Evolutionary conservation across 768 basidiomycete species (phyloP).

Genomic region (Artomyces pyxidatus): DNA sequence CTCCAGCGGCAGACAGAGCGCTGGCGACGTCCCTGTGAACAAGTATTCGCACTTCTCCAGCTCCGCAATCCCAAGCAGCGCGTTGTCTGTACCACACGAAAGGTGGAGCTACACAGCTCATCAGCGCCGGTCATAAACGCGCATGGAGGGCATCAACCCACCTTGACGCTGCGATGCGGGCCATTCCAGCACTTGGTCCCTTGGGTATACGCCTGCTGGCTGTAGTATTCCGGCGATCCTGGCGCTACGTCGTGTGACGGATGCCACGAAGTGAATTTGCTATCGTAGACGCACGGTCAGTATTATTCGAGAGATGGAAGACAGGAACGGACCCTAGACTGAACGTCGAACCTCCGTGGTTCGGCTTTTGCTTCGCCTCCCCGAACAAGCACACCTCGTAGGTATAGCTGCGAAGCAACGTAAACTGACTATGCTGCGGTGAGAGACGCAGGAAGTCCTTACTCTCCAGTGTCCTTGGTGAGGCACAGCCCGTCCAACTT

Average conservation of each 20-base stretch:
- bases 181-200: slow-evolving; percentile 97
- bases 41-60: slow-evolving; percentile 96
- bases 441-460: slow-evolving; percentile 27
- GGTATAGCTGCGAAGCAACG: slow-evolving; percentile 55
- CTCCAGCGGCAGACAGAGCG: slow-evolving; percentile 61
- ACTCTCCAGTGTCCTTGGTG: slow-evolving; percentile 85
- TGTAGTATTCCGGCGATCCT: slow-evolving; percentile 70
- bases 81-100: slow-evolving; percentile 81
- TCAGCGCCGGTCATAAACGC: too few relatives aligned
- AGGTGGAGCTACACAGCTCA: slow-evolving; percentile 81
- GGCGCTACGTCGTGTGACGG: slow-evolving; percentile 41
- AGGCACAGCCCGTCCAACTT: slow-evolving; percentile 82
- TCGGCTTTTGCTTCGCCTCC: slow-evolving; percentile 81
- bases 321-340: slow-evolving; percentile 67
- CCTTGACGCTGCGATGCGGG: slow-evolving; percentile 78
- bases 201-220: slow-evolving; percentile 70
- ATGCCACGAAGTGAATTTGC: slow-evolving; percentile 80
- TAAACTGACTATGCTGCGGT: not conserved
- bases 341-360: slow-evolving; percentile 63
- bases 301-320: not conserved
- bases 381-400: slow-evolving; percentile 93
- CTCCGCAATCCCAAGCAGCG: slow-evolving; percentile 69
- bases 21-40: slow-evolving; percentile 78
- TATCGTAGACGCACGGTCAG: slow-evolving; percentile 20
- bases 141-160: slow-evolving; percentile 23